Conservation (phyloP, 1,284 basidiomycete genomes). For the Trichosporon inkin region DNA sequence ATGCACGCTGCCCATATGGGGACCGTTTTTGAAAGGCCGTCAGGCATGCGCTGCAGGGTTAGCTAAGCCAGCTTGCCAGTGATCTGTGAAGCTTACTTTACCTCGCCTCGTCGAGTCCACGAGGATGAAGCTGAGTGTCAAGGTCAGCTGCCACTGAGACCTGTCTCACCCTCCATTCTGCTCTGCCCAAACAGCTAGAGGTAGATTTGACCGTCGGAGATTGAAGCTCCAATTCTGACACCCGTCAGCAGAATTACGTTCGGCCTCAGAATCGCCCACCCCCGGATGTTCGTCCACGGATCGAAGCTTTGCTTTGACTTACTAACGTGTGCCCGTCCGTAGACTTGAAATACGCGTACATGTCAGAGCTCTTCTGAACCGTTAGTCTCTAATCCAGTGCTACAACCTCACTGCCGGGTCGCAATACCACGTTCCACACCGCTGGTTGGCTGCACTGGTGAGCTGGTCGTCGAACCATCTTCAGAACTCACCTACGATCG, state of each 20-base stretch:
- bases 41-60: constrained; percentile 65
- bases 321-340: constrained; percentile 84
- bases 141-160: neutral
- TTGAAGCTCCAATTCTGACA: constrained; percentile 74
- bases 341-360: constrained; percentile 86
- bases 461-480: neutral
- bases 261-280: too few relatives aligned
- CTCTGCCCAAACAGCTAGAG: constrained; percentile 63
- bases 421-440: constrained; percentile 93
- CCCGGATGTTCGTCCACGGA: neutral
- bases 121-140: constrained; percentile 63
- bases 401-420: constrained; percentile 57
- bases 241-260: too few relatives aligned
- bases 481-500: constrained; percentile 39
- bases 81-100: constrained; percentile 55
- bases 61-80: neutral
- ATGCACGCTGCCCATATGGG: constrained; percentile 94
- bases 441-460: constrained; percentile 67
- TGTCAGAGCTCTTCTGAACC: constrained; percentile 43
- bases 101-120: constrained; percentile 92
- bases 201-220: constrained; percentile 77
- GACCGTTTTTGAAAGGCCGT: constrained; percentile 89
- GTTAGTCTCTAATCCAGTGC: constrained; percentile 9
- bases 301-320: constrained; percentile 21
- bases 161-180: constrained; percentile 59